Conservation (phyloP, 139 green algal genomes). For the Diplosphaera chodatii region DNA sequence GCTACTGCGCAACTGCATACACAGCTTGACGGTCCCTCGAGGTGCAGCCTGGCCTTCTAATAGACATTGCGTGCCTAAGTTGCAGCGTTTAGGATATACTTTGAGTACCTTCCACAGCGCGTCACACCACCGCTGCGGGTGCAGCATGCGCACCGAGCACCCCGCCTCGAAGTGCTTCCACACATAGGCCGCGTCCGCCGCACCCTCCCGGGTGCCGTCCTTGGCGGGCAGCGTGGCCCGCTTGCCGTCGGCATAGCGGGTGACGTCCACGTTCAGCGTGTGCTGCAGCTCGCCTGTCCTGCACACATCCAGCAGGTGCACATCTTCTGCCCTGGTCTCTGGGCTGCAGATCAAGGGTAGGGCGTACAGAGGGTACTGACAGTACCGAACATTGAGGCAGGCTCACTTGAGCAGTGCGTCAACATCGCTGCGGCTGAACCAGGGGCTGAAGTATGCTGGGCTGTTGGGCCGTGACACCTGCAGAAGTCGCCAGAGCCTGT, state of each 20-base stretch:
- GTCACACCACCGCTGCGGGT: slow-evolving; percentile 35
- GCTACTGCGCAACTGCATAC: no score
- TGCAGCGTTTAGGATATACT: no score
- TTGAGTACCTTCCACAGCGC: slow-evolving; percentile 17
- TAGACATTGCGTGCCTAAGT: no score
- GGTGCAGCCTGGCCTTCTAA: no score
- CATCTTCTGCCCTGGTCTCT: background rate
- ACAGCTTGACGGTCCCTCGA: no score
- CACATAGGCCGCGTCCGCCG: slow-evolving; percentile 23
- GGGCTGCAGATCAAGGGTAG: no score
- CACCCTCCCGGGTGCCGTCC: background rate
- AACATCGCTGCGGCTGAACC: slow-evolving; percentile 8
- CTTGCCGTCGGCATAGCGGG: slow-evolving; percentile 27
- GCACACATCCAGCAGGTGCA: slow-evolving; percentile 6
- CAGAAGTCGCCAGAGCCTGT: no score
- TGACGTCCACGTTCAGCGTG: slow-evolving; percentile 35
- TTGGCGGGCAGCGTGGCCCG: slow-evolving; percentile 14
- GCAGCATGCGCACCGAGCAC: slow-evolving; percentile 36
- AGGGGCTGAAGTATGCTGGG: background rate
- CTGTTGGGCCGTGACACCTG: slow-evolving; percentile 6
- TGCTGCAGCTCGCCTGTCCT: slow-evolving; percentile 21
- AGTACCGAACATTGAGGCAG: no score
- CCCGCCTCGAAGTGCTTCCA: slow-evolving; percentile 24
- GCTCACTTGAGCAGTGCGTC: background rate
- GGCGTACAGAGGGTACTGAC: no score